Percentiles rank a stretch among this genome's conserved stretches.
Conservation (phyloP, 2,329 filamentous ascomycete species). For the Cladophialophora psammophila region DNA sequence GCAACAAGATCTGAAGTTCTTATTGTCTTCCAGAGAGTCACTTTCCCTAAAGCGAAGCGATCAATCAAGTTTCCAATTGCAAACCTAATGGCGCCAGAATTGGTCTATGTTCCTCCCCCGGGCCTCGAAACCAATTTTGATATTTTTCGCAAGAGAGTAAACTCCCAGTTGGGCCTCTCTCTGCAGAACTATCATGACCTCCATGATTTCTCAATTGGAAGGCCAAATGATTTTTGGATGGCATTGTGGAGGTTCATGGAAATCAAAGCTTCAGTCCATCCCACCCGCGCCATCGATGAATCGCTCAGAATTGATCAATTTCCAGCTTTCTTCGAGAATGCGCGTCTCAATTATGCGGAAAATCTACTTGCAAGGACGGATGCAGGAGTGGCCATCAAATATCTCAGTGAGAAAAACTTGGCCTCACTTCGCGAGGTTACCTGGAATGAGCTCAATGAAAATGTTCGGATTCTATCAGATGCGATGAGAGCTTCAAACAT, state of each 20-base stretch:
- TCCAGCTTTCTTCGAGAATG: constrained; percentile 48
- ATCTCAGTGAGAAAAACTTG: constrained; percentile 9
- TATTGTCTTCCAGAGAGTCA: background rate
- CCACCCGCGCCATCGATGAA: constrained; percentile 48
- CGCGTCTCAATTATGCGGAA: constrained; percentile 48
- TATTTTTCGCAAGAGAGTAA: constrained; percentile 8
- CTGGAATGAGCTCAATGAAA: constrained; percentile 13
- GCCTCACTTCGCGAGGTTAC: constrained; percentile 1
- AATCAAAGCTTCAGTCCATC: constrained; percentile 43
- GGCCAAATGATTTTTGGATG: constrained; percentile 52
- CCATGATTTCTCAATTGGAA: constrained; percentile 48
- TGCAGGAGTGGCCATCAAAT: constrained; percentile 13
- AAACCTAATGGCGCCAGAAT: background rate
- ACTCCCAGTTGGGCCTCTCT: background rate
- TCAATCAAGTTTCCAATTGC: background rate
- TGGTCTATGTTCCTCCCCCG: constrained; percentile 11
- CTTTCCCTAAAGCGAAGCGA: background rate
- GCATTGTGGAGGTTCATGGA: constrained; percentile 48
- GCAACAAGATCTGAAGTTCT: background rate
- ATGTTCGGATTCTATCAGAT: constrained; percentile 46
- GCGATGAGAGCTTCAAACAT: constrained; percentile 48
- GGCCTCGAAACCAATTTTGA: constrained; percentile 10
- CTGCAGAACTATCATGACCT: constrained; percentile 44
- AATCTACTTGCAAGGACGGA: constrained; percentile 15
- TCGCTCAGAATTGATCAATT: constrained; percentile 47